Evolutionary conservation across 1,284 basidiomycete genomes (phyloP).

Genomic region (Cryptococcus deneoformans): DNA sequence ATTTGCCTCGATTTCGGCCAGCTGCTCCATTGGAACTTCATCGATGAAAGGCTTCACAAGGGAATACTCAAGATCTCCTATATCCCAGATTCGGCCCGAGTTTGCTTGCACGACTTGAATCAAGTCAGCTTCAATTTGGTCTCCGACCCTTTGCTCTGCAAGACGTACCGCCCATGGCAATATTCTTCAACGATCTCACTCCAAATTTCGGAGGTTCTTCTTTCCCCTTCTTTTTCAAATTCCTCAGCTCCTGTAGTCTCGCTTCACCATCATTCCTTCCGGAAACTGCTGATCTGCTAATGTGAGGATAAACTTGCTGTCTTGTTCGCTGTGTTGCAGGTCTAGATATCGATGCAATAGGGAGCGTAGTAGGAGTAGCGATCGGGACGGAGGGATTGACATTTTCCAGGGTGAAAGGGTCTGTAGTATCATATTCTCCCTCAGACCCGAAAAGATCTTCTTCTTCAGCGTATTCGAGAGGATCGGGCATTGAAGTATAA

Average conservation of each 20-base stretch:
- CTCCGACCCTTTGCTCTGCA: background rate
- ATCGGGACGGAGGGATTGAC: conserved; percentile 3
- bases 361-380: background rate
- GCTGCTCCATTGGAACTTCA: conserved; percentile 32
- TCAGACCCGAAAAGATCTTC: conserved; percentile 34
- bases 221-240: conserved; percentile 7
- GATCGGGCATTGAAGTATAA: background rate
- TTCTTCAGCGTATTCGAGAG: conserved; percentile 29
- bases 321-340: background rate
- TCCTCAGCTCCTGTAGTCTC: conserved; percentile 15
- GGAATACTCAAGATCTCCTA: conserved; percentile 36
- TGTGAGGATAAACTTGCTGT: background rate
- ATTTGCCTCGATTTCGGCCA: conserved; percentile 31
- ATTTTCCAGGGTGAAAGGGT: background rate
- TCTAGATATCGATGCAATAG: background rate
- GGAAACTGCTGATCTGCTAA: background rate
- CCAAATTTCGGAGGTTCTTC: conserved; percentile 1
- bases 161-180: conserved; percentile 18
- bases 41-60: conserved; percentile 32
- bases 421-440: conserved; percentile 7
- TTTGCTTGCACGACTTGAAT: conserved; percentile 29
- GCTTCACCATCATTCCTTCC: conserved; percentile 4
- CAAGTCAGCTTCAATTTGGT: background rate
- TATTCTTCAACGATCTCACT: conserved; percentile 12
- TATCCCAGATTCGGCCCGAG: conserved; percentile 32